Conservation (phyloP, 192 early-diverging fungal genomes). For the Blastocladiella britannica region DNA sequence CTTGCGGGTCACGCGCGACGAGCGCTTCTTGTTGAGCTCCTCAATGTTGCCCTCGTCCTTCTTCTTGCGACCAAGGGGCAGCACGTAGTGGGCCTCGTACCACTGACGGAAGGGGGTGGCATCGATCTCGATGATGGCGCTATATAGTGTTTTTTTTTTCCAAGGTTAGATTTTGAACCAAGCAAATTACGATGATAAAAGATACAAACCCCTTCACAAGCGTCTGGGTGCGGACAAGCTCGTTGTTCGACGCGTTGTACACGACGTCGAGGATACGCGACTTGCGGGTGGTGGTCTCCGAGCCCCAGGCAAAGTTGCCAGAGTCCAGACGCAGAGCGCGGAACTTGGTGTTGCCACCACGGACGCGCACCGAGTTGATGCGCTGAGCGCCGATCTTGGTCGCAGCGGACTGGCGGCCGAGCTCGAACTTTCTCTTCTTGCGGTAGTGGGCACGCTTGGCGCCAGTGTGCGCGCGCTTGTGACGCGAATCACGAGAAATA, state of each 20-base stretch:
- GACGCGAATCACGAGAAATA: constrained; percentile 98
- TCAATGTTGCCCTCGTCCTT: constrained; percentile 16
- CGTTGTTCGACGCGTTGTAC: constrained; percentile 99
- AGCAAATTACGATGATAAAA: too few relatives aligned
- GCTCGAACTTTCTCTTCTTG: constrained; percentile 99
- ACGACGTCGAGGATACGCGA: constrained; percentile 84
- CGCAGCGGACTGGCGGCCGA: constrained; percentile 93
- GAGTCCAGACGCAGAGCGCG: constrained; percentile 89
- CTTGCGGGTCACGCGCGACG: constrained; percentile 78
- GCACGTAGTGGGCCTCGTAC: constrained; percentile 95
- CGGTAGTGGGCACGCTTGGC: constrained; percentile 98
- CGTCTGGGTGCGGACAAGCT: constrained; percentile 98
- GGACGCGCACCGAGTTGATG: constrained; percentile 85
- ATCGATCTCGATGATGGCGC: constrained; percentile 85
- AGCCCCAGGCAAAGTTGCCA: constrained; percentile 97
- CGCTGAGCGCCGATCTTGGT: constrained; percentile 95
- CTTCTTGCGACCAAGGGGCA: constrained; percentile 68
- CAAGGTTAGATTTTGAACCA: too few relatives aligned
- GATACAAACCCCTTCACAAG: constrained; percentile 66
- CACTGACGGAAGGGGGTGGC: constrained; percentile 98
- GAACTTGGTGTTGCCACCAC: constrained; percentile 98
- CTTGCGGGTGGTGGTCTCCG: constrained; percentile 85
- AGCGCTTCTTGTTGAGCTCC: constrained; percentile 58
- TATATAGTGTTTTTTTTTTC: too few relatives aligned
- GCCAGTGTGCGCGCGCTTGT: constrained; percentile 93